Percentiles rank a stretch among this genome's conserved stretches.
Conservation (phyloP, 192 early-diverging fungal species). For the Phycomyces nitens region DNA sequence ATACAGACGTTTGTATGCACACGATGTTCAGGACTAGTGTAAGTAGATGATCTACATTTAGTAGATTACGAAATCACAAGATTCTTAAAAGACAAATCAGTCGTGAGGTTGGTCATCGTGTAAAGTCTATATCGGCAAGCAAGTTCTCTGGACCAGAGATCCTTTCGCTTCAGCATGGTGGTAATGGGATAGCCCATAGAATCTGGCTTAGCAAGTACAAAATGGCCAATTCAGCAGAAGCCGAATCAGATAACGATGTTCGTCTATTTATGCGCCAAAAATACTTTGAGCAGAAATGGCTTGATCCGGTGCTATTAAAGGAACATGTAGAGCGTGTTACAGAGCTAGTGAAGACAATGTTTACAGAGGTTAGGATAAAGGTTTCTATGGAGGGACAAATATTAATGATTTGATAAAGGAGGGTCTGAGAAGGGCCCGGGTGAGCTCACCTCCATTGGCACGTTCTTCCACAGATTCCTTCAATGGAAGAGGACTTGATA, state of each 20-base stretch:
- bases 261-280: slow-evolving; percentile 38
- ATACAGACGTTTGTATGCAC: slow-evolving; percentile 53
- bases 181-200: slow-evolving; percentile 43
- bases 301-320: slow-evolving; percentile 10
- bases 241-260: slow-evolving; percentile 28
- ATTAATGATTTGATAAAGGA: neutral
- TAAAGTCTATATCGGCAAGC: slow-evolving; percentile 59
- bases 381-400: neutral
- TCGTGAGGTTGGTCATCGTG: slow-evolving; percentile 56
- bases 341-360: slow-evolving; percentile 1
- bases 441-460: too few species aligned
- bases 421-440: too few species aligned
- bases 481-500: too few species aligned
- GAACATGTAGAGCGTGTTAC: slow-evolving; percentile 18
- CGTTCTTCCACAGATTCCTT: too few species aligned
- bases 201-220: slow-evolving; percentile 33
- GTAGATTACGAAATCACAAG: neutral
- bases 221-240: slow-evolving; percentile 6
- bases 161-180: slow-evolving; percentile 40
- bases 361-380: slow-evolving; percentile 10
- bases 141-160: slow-evolving; percentile 52
- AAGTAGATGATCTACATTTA: slow-evolving; percentile 22
- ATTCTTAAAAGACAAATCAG: slow-evolving; percentile 23
- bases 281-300: slow-evolving; percentile 34
- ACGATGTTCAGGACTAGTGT: slow-evolving; percentile 55